Evolutionary conservation across 148 eudicot genomes (phyloP).

Genomic region (Vaccinium myrtillus): DNA sequence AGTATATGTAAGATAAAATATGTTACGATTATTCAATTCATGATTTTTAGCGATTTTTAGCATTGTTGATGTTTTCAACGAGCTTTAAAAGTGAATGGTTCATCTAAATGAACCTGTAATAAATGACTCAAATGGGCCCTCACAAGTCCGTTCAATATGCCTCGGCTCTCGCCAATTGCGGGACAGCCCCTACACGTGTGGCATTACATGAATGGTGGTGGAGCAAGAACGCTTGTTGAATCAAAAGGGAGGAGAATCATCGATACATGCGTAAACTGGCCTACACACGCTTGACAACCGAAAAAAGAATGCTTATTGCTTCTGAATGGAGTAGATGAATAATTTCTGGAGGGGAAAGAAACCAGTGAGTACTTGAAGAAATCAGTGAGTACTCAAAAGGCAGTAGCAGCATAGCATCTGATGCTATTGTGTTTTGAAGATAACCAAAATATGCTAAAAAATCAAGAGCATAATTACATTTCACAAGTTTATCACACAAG

Average conservation of each 20-base stretch:
- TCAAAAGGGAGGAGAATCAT: too few relatives aligned
- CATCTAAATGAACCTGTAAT: neutral
- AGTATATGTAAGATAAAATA: neutral
- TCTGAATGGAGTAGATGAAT: neutral
- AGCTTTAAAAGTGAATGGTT: neutral
- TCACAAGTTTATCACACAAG: neutral
- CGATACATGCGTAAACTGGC: too few relatives aligned
- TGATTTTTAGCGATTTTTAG: too few relatives aligned
- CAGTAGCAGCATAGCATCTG: too few relatives aligned
- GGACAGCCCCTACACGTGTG: neutral
- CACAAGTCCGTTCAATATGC: too few relatives aligned
- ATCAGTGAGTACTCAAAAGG: neutral
- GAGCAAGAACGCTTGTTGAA: too few relatives aligned
- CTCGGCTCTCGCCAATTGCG: neutral
- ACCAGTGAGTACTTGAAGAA: neutral
- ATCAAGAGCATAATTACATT: neutral
- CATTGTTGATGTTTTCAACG: neutral
- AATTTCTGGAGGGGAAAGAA: neutral
- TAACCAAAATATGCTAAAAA: neutral
- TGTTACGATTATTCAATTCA: neutral
- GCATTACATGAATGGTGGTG: neutral
- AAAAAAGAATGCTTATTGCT: neutral
- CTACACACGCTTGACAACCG: too few relatives aligned
- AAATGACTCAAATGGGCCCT: neutral
- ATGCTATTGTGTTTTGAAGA: neutral